Conservation (phyloP, 106 monocot genomes). For the Iris macrosiphon region DNA sequence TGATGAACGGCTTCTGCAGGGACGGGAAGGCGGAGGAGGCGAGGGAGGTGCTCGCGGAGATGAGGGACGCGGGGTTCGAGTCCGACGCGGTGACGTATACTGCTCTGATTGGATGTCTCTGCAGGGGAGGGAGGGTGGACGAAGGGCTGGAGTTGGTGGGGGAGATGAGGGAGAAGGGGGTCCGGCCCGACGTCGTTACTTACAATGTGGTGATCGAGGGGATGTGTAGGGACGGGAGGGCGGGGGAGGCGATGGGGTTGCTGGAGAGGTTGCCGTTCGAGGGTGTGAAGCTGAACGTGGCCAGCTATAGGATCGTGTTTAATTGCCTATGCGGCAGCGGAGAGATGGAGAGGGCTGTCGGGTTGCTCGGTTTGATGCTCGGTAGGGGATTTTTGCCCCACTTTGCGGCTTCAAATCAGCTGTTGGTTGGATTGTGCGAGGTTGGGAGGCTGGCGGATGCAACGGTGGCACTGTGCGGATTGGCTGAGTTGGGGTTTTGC, state of each 20-base stretch:
- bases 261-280: constrained; percentile 47
- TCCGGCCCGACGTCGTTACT: constrained; percentile 47
- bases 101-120: constrained; percentile 50
- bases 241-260: constrained; percentile 47
- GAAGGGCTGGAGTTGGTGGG: constrained; percentile 58
- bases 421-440: constrained; percentile 64
- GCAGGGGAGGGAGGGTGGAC: constrained; percentile 41
- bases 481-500: constrained; percentile 52
- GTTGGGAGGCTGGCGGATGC: constrained; percentile 60
- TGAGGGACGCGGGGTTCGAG: constrained; percentile 32
- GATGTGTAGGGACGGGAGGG: constrained; percentile 51
- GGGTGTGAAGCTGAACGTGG: constrained; percentile 53
- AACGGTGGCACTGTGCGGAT: constrained; percentile 44
- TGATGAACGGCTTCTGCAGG: constrained; percentile 68
- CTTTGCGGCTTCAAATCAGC: constrained; percentile 64
- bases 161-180: constrained; percentile 63
- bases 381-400: constrained; percentile 65
- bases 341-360: constrained; percentile 60
- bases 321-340: constrained; percentile 41
- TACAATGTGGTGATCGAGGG: constrained; percentile 73
- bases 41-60: constrained; percentile 54
- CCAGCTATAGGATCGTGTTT: constrained; percentile 86
- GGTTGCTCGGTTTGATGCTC: constrained; percentile 65
- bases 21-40: constrained; percentile 58
- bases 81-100: constrained; percentile 71